These are phyloP conservation scores for Yamadazyma insecticola DNA, from an alignment of 805 yeast genomes.

Conservation along the genomic window DNA sequence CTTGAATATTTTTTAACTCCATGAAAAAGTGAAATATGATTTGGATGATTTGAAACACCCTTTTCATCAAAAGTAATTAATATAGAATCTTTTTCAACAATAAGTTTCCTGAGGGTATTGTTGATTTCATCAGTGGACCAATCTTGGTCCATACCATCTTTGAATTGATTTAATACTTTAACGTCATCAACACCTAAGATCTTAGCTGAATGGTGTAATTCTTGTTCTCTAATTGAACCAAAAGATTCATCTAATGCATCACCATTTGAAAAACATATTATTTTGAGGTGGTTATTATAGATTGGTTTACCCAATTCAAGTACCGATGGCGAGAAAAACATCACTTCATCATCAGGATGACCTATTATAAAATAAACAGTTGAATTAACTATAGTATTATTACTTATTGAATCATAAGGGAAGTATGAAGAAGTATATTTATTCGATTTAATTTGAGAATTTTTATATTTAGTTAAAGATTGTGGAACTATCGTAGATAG, in stretches of 20 bases:
- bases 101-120: constrained; percentile 25
- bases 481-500: constrained; percentile 40
- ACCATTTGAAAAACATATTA: constrained; percentile 76
- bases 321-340: constrained; percentile 89
- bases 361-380: constrained; percentile 63
- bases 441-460: constrained; percentile 23
- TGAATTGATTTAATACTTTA: constrained; percentile 38
- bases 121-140: constrained; percentile 58
- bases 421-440: constrained; percentile 18
- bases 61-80: constrained; percentile 73
- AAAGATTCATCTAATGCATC: constrained; percentile 59
- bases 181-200: constrained; percentile 49
- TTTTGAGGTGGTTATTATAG: constrained; percentile 46
- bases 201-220: constrained; percentile 51
- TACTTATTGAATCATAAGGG: constrained; percentile 34
- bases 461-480: constrained; percentile 21
- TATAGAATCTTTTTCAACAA: constrained; percentile 20
- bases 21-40: constrained; percentile 63
- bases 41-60: constrained; percentile 87
- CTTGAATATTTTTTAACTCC: constrained; percentile 41
- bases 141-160: constrained; percentile 61
- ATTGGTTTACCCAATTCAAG: constrained; percentile 44
- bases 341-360: constrained; percentile 98
- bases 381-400: constrained; percentile 29
- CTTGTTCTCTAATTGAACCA: constrained; percentile 60